A percentile compares a stretch with the other conserved stretches of the same genome.
Evolutionary conservation across 1,284 basidiomycete species (phyloP).

Genomic region (Leccinum huronense): DNA sequence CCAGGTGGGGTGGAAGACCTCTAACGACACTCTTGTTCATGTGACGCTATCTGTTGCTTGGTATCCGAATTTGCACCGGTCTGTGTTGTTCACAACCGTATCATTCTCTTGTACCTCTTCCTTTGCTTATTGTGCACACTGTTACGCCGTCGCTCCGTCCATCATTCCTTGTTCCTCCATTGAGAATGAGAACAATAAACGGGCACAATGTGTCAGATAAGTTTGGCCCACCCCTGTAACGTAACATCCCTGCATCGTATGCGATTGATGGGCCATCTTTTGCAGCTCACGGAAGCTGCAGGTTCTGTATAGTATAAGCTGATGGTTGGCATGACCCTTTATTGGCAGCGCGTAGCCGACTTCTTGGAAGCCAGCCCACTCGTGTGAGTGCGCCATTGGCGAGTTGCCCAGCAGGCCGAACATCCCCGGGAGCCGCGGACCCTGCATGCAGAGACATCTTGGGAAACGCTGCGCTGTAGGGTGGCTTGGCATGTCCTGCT

Average conservation of each 20-base stretch:
- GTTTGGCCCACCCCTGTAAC: conserved; percentile 6
- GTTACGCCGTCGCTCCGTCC: conserved; percentile 3
- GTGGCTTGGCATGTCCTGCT: conserved; percentile 35
- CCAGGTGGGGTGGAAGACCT: conserved; percentile 17
- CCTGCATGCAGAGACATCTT: conserved; percentile 44
- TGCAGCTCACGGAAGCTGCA: conserved; percentile 24
- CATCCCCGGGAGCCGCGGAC: conserved; percentile 49
- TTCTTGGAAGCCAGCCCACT: conserved; percentile 26
- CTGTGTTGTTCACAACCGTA: conserved; percentile 13
- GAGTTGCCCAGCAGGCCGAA: conserved; percentile 46
- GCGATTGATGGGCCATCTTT: conserved; percentile 5
- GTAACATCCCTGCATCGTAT: conserved; percentile 11
- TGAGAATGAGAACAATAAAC: conserved; percentile 19
- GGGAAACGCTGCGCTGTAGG: conserved; percentile 27
- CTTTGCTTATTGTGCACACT: conserved; percentile 20
- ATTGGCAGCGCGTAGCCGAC: conserved; percentile 18
- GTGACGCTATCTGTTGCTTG: conserved; percentile 29
- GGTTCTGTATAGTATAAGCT: conserved; percentile 23
- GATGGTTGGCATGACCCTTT: conserved; percentile 15
- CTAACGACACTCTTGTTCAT: conserved; percentile 29
- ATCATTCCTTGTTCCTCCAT: conserved; percentile 13
- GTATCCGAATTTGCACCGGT: conserved; percentile 16
- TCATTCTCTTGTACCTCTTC: conserved; percentile 19
- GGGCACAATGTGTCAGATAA: neutral
- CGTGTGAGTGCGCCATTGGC: conserved; percentile 48